These are phyloP conservation scores for Prunus dulcis DNA, from an alignment of 306 rosid species.

Conservation along the genomic window DNA sequence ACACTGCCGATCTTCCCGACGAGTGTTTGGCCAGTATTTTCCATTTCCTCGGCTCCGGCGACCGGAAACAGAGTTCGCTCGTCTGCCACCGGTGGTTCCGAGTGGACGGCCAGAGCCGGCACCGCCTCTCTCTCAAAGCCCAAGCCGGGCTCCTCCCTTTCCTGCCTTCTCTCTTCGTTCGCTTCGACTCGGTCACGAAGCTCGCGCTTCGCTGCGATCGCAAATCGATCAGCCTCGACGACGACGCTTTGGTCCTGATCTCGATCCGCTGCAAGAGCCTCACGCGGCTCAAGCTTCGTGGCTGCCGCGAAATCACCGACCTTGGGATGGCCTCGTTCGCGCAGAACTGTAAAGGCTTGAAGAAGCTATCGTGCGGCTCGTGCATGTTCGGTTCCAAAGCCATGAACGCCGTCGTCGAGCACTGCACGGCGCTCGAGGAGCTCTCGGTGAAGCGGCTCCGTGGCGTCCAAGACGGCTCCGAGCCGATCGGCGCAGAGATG, in stretches of 20 bases:
- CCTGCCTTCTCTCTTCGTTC: slow-evolving; percentile 49
- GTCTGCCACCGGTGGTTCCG: slow-evolving; percentile 64
- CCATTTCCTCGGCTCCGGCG: slow-evolving; percentile 49
- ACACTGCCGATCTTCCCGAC: slow-evolving; percentile 58
- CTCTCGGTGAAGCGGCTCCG: slow-evolving; percentile 76
- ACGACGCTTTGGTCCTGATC: slow-evolving; percentile 55
- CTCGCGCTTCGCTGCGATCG: slow-evolving; percentile 72
- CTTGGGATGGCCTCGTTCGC: slow-evolving; percentile 55
- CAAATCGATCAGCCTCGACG: slow-evolving; percentile 52
- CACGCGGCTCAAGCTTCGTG: slow-evolving; percentile 68
- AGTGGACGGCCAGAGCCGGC: slow-evolving; percentile 64
- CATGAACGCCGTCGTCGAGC: slow-evolving; percentile 53
- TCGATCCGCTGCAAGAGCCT: slow-evolving; percentile 60
- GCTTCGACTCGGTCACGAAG: slow-evolving; percentile 73
- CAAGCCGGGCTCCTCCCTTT: slow-evolving; percentile 39
- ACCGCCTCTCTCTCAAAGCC: slow-evolving; percentile 54
- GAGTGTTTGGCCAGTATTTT: slow-evolving; percentile 60
- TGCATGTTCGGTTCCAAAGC: slow-evolving; percentile 63
- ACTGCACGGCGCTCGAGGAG: slow-evolving; percentile 58
- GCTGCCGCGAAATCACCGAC: slow-evolving; percentile 63
- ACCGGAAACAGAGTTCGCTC: slow-evolving; percentile 57
- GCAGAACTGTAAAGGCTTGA: slow-evolving; percentile 51
- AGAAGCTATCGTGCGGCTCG: slow-evolving; percentile 68
- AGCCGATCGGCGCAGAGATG: slow-evolving; percentile 36
- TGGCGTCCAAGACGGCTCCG: slow-evolving; percentile 43